Base-by-base conservation (phyloP, 495 filamentous ascomycete genomes). In the Trichoderma asperelloides region DNA sequence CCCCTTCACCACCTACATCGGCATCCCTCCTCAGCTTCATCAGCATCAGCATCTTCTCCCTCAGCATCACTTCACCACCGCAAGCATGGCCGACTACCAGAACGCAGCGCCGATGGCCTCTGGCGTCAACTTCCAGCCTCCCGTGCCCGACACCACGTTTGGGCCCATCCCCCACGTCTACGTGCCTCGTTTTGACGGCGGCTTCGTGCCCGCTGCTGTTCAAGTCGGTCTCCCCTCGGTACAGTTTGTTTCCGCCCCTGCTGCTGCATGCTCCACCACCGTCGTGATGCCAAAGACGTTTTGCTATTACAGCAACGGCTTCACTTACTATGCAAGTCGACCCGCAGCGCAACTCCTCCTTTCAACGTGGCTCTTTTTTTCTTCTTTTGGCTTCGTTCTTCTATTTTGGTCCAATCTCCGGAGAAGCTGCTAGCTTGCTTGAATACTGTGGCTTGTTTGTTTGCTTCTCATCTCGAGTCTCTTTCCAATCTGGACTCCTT, bases 81-180 rank as follows among this genome's bases (percentile, higher is more conserved):
- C 49, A 40, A 66, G 30, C 47, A 37, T 57, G 15, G 71, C 49
- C 40, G 66, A 68, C 18, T 65, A 70, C 51, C 40, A 65, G 30
- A 60, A 67, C 55, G 62, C 57, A 62, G n/a, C 41, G 33, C 47
- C n/a, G 69, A 72, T 72, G 63, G 65, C 71, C 68, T 67, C 68
- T 41, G 72, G 77, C 68, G 67, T 74, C 25, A 76, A 79, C 72
- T 82, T 76, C 66, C 79, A 83, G 65, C 82, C 81, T 1, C 81
- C 79, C 25, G 78, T 80, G 21, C 77, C 77, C 37, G 77, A 78
- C 37, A 82, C 81, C 25, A 77, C 75, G 37, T 71, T 73, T 66
- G 82, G 81, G 1, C 74, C 78, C 7, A 77, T 78, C 49, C 55
- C 73, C 15, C 78, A 84, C 62, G 76, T 71, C 23, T 84, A 82